These are phyloP conservation scores for Coemansia sp. DNA, from an alignment of 192 early-diverging fungal genomes.

Conservation along the genomic window DNA sequence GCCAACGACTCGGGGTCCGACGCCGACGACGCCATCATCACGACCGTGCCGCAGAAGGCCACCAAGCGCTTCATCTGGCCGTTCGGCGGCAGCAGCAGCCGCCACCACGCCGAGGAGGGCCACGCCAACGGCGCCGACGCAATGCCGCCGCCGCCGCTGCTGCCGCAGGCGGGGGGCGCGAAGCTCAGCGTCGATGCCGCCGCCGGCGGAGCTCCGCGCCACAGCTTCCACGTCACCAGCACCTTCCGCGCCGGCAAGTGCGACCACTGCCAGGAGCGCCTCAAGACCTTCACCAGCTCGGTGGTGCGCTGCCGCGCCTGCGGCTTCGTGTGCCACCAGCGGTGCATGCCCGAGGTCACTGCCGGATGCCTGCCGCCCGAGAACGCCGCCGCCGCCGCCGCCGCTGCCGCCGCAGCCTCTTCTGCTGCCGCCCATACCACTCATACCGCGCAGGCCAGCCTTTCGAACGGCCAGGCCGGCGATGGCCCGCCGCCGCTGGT, in stretches of 20 bases:
- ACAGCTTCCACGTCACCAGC: slow-evolving; percentile 42
- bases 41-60: slow-evolving; percentile 43
- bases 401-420: neutral
- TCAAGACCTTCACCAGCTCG: slow-evolving; percentile 38
- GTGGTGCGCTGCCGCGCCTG: slow-evolving; percentile 44
- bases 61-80: slow-evolving; percentile 52
- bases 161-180: neutral
- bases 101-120: neutral
- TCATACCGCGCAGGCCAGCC: neutral
- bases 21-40: slow-evolving; percentile 46
- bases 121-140: neutral
- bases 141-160: neutral
- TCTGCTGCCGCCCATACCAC: neutral
- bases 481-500: neutral
- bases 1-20: slow-evolving; percentile 42
- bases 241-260: slow-evolving; percentile 43
- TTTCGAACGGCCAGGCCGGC: neutral
- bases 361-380: slow-evolving; percentile 20
- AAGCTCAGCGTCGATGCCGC: slow-evolving; percentile 12
- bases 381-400: neutral
- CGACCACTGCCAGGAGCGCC: slow-evolving; percentile 44
- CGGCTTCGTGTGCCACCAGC: slow-evolving; percentile 50
- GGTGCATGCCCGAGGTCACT: slow-evolving; percentile 35
- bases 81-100: slow-evolving; percentile 25
- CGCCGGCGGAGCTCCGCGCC: slow-evolving; percentile 10